These are phyloP conservation scores for Iris macrosiphon DNA, from an alignment of 106 monocot species.

Conservation along the genomic window DNA sequence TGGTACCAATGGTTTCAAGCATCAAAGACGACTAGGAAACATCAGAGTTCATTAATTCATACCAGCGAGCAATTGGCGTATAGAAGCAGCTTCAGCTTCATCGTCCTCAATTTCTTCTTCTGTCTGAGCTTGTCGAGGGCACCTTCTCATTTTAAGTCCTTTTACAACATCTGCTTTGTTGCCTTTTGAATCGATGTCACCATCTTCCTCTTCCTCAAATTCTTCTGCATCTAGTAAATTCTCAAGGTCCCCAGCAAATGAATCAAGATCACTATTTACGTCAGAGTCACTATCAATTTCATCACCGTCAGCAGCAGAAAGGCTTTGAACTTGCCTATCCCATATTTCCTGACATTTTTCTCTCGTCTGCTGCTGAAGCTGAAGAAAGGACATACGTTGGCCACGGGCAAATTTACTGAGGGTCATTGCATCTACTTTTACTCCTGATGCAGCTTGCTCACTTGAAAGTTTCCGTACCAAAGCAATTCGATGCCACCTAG, in stretches of 20 bases:
- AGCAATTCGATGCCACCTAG: slow-evolving; percentile 97
- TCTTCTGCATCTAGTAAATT: slow-evolving; percentile 98
- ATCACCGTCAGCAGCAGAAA: slow-evolving; percentile 74
- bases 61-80: slow-evolving; percentile 79
- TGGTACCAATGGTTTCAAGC: too few relatives aligned
- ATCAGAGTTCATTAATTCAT: slow-evolving; percentile 5
- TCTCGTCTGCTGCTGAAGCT: slow-evolving; percentile 97
- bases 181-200: slow-evolving; percentile 33
- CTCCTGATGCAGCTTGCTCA: slow-evolving; percentile 85
- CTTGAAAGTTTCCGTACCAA: slow-evolving; percentile 91
- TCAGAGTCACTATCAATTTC: slow-evolving; percentile 82
- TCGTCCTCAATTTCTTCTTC: slow-evolving; percentile 94
- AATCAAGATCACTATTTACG: slow-evolving; percentile 94
- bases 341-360: slow-evolving; percentile 99
- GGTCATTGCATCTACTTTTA: slow-evolving; percentile 72
- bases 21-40: not conserved
- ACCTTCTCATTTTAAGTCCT: slow-evolving; percentile 95
- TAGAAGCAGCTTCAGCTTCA: slow-evolving; percentile 57
- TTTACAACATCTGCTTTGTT: slow-evolving; percentile 61
- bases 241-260: slow-evolving; percentile 99
- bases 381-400: slow-evolving; percentile 93
- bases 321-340: slow-evolving; percentile 93
- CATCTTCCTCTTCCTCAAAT: slow-evolving; percentile 71
- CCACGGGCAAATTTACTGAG: slow-evolving; percentile 96
- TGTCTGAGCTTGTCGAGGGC: slow-evolving; percentile 56